Evolutionary conservation across 345 rosid genomes (phyloP).

Genomic region (Citrus australasica): DNA sequence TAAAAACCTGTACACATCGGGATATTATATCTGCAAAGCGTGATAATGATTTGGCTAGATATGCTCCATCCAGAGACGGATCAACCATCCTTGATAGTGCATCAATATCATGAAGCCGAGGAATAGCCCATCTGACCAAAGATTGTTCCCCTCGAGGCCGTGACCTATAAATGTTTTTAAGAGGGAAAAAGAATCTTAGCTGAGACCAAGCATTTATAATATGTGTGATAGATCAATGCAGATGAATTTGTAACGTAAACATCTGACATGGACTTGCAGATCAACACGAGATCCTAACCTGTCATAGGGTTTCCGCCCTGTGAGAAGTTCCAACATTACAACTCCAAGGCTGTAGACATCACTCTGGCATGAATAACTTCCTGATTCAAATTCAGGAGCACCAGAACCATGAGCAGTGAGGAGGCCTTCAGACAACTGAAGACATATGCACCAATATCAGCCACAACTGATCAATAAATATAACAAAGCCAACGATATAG

Average conservation of each 20-base stretch:
- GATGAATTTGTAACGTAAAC: background rate
- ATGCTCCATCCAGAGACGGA: constrained; percentile 58
- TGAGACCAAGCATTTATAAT: background rate
- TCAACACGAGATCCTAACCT: constrained; percentile 40
- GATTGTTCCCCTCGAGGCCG: constrained; percentile 74
- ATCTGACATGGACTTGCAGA: background rate
- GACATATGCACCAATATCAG: constrained; percentile 11
- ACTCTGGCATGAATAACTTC: constrained; percentile 80
- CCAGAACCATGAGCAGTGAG: constrained; percentile 45
- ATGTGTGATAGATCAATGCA: background rate
- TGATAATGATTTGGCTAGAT: constrained; percentile 79
- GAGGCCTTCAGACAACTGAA: constrained; percentile 45
- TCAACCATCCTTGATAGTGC: constrained; percentile 87
- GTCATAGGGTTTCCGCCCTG: constrained; percentile 76
- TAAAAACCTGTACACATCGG: constrained; percentile 72
- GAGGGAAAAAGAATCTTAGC: background rate
- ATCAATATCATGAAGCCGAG: constrained; percentile 85
- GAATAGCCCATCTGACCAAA: constrained; percentile 86
- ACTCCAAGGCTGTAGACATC: constrained; percentile 95
- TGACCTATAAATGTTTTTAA: constrained; percentile 39
- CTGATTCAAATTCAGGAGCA: constrained; percentile 76
- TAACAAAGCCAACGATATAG: background rate
- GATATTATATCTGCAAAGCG: constrained; percentile 92
- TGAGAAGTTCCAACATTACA: constrained; percentile 91
- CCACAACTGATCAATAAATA: background rate